Base-by-base conservation (phyloP, 805 yeast species). In the Clavispora asparagi region DNA sequence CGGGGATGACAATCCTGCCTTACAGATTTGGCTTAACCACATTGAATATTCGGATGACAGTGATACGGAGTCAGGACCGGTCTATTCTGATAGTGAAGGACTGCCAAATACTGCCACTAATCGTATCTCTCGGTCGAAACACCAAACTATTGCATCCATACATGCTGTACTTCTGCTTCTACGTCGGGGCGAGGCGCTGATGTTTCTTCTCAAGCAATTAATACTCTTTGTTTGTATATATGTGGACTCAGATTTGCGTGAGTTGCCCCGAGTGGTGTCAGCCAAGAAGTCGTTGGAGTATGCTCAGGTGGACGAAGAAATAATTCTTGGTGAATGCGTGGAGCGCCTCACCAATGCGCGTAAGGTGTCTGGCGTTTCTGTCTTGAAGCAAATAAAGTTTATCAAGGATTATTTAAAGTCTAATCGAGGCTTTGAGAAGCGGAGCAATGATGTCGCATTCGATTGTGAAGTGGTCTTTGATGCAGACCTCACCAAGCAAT, bases 41-140 rank as follows among this genome's bases (percentile, higher is more conserved):
- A 62, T 69, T 59, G 63, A 62, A 27, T 43, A 35, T 19, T 56
- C 64, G 0, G 65, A 62, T 16, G 65, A 61, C 38, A 63, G 65
- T 35, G 65, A 59, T 36, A 39, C 53, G 6, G 65, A 59, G 25
- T 46, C 57, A 0, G 53, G 47, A 1, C 14, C 33, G 1, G 6
- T 49, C 7, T 46, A 45, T 23, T 42, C 49, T 1, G 52, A 51
- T 26, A 42, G 43, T 6, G 50, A 43, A 13, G 46, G 19, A 41
- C 27, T 43, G 19, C 39, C 49, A 16, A 9, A 41, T 7, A 3
- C 37, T 4, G 9, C 25, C 13, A 16, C 37, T 7, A 38, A 39
- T 7, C 41, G 44, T 14, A 23, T 50, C 1, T 42, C 52, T 7
- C 27, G 45, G 2, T 38, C 47, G 2, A 46, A 56, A 19, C 56